Base-by-base conservation (phyloP, 1,284 basidiomycete species). In the Apiotrichum sp. region DNA sequence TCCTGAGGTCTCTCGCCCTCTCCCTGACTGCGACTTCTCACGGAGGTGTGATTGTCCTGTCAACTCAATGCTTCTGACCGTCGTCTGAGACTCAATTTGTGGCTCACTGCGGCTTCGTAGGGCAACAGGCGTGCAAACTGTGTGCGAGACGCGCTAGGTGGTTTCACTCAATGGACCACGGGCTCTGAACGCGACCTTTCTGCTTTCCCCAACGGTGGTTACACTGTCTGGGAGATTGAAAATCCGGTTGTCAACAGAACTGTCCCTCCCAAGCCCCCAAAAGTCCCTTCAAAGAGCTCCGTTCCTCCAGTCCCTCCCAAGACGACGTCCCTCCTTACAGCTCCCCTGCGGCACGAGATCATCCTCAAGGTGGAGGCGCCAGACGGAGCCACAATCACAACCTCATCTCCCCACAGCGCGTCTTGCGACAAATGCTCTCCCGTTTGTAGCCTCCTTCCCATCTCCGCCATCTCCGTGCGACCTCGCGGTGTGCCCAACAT, bases 171-270 rank as follows among this genome's bases (percentile, higher is more conserved):
- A 22, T 69, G 68, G 65, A 68, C 66, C 3, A 63, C 62, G 1
- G 49, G 44, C 16, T 59, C 64, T 13, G 70, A 71, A 33, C 69
- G 66, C 50, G 64, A 72, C 55, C 62, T 65, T 1, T 47, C 53
- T 1, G 45, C 68, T 13, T 72, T 69, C 61, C 65, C 65, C 14
- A 73, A 73, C 53, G 65, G 62, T 7, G 72, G 72, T 1, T 59
- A 55, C 44, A 63, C 67, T 4, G 65, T 67, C 38, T 74, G 67
- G 66, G 70, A 70, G 55, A 45, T 51, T 22, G 40, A 45, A 38
- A 22, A 22, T 22, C 9, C 47, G 13, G 16, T n/a, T 3, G 16
- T 16, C 11, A 38, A 7, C 13, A 38, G 36, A 38, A 38, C 8
- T 38, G 8, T 38, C 36, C 6, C 50, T 8, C 6, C 16, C 22